Conservation (phyloP, 768 basidiomycete genomes). For the Sporobolomyces roseus region DNA sequence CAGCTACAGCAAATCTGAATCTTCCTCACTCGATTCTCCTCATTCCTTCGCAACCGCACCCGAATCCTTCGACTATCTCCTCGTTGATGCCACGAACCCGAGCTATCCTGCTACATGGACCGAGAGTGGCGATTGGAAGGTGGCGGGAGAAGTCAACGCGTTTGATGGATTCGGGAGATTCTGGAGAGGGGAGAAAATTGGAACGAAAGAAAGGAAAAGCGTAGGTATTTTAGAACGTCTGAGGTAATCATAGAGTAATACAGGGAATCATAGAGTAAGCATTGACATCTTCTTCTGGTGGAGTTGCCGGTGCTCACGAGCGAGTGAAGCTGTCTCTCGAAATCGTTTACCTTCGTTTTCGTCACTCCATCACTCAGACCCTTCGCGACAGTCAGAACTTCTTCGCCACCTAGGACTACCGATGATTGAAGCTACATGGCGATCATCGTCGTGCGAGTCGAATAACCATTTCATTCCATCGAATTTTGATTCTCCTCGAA, state of each 20-base stretch:
- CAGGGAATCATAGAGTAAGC: too few relatives aligned
- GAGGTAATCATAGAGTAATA: neutral
- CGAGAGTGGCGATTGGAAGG: neutral
- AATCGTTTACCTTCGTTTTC: too few relatives aligned
- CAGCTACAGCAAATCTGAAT: conserved; percentile 68
- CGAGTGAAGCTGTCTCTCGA: too few relatives aligned
- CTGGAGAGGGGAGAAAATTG: neutral
- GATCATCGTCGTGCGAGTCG: too few relatives aligned
- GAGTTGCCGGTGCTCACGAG: too few relatives aligned
- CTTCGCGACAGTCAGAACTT: too few relatives aligned
- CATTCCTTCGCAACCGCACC: neutral
- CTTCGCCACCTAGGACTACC: too few relatives aligned
- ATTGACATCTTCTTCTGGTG: too few relatives aligned
- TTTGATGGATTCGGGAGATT: conserved; percentile 1
- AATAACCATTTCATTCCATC: too few relatives aligned
- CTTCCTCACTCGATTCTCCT: conserved; percentile 39
- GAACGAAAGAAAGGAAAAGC: neutral
- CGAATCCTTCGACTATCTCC: conserved; percentile 4
- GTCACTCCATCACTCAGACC: too few relatives aligned
- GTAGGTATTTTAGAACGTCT: conserved; percentile 4
- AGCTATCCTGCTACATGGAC: neutral
- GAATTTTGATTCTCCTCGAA: too few relatives aligned
- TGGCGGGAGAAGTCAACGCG: neutral
- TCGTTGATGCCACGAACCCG: conserved; percentile 4
- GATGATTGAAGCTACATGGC: too few relatives aligned